Evolutionary conservation across 148 eudicot species (phyloP).

Genomic region (Rhododendron griersonianum): DNA sequence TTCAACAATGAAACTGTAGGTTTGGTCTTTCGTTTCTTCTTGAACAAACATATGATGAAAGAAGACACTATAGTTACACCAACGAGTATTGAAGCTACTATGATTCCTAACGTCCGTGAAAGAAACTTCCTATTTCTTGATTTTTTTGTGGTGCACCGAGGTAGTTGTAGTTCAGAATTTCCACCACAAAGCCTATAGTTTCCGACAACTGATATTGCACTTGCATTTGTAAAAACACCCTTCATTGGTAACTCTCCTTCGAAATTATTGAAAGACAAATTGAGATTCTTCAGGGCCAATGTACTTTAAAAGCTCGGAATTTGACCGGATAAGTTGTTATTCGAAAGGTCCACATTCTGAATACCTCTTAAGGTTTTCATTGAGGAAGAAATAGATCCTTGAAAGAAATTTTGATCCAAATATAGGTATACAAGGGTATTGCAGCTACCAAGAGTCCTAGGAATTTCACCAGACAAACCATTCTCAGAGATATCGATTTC

Average conservation of each 20-base stretch:
- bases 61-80: background rate
- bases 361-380: background rate
- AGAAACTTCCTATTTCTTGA: background rate
- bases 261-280: too few relatives aligned
- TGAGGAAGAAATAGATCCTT: constrained; percentile 5
- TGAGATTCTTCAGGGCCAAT: too few relatives aligned
- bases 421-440: background rate
- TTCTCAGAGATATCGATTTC: background rate
- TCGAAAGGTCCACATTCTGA: constrained; percentile 4
- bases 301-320: background rate
- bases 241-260: too few relatives aligned
- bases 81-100: background rate
- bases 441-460: constrained; percentile 5
- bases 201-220: background rate
- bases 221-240: too few relatives aligned
- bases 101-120: background rate
- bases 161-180: background rate
- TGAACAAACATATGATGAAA: background rate
- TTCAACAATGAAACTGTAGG: background rate
- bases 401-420: background rate
- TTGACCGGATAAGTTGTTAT: constrained; percentile 10
- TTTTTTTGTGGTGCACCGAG: background rate
- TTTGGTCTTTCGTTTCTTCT: background rate
- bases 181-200: constrained; percentile 16
- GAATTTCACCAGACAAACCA: background rate